phyloP scores from a whole-genome alignment of 2,329 filamentous ascomycete species.

The Colletotrichum theobromicola region DNA sequence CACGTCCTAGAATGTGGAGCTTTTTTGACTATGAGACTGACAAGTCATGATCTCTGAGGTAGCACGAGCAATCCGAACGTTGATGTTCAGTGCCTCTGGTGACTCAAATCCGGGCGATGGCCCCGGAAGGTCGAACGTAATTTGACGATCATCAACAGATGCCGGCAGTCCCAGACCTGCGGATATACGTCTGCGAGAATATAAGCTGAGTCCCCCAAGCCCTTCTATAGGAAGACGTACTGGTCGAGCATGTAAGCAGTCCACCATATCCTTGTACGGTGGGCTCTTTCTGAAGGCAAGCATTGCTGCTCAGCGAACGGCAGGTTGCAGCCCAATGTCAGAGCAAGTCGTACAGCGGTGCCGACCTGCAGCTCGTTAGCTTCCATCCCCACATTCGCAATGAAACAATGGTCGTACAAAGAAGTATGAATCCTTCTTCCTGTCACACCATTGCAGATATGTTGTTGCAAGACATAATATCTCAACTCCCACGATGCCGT shows the following conservation, averaged over 20 bases:
- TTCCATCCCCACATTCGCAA: accelerated
- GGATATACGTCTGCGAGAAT: constrained; percentile 25
- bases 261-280: constrained; percentile 32
- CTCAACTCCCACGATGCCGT: constrained; percentile 31
- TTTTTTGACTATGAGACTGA: neutral
- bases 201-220: neutral
- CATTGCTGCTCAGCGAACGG: constrained; percentile 29
- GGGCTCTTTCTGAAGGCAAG: constrained; percentile 28
- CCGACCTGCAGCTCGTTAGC: constrained; percentile 24
- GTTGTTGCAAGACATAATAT: constrained; percentile 28
- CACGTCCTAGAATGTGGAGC: neutral
- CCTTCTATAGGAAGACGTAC: constrained; percentile 1
- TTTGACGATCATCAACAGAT: constrained; percentile 30
- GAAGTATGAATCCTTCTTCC: constrained; percentile 32
- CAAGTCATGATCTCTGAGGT: constrained; percentile 33
- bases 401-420: constrained; percentile 16
- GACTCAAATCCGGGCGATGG: constrained; percentile 28
- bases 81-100: constrained; percentile 29
- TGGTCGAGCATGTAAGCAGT: constrained; percentile 34
- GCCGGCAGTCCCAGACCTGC: constrained; percentile 29
- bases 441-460: constrained; percentile 33
- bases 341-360: constrained; percentile 28
- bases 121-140: constrained; percentile 29
- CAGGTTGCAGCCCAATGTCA: constrained; percentile 30
- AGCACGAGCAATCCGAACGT: constrained; percentile 29